Conservation (phyloP, 306 rosid species). For the Erythrophleum fordii region DNA sequence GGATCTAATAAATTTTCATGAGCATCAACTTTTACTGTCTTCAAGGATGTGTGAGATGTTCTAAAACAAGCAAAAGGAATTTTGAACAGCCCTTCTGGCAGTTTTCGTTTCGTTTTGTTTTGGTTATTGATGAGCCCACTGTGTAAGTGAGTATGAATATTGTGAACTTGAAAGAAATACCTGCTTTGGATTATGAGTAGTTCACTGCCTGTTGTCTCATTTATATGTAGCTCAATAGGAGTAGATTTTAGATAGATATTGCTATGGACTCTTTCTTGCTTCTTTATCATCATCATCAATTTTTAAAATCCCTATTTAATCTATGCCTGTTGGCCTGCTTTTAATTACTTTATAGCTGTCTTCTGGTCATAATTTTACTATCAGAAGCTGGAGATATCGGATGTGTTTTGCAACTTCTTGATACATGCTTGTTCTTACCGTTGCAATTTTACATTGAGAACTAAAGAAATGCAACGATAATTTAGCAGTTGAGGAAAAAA, state of each 20-base stretch:
- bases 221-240: background rate
- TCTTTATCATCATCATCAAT: no score
- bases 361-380: slow-evolving; percentile 13
- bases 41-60: background rate
- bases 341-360: slow-evolving; percentile 12
- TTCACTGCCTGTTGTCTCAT: background rate
- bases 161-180: background rate
- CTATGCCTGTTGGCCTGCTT: background rate
- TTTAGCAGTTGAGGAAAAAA: slow-evolving; percentile 1
- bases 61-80: background rate
- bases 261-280: background rate
- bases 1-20: background rate
- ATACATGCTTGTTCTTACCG: slow-evolving; percentile 14
- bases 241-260: background rate
- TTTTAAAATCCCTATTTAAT: background rate
- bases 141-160: background rate
- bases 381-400: background rate
- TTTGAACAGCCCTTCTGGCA: background rate
- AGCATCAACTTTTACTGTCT: background rate
- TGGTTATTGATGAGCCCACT: background rate
- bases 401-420: slow-evolving; percentile 26
- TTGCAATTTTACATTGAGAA: slow-evolving; percentile 22
- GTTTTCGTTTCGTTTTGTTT: background rate
- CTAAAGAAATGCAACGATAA: background rate
- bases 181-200: background rate